Evolutionary conservation across 176 grass and related monocot species (phyloP).

Genomic region (Hyparrhenia diplandra): DNA sequence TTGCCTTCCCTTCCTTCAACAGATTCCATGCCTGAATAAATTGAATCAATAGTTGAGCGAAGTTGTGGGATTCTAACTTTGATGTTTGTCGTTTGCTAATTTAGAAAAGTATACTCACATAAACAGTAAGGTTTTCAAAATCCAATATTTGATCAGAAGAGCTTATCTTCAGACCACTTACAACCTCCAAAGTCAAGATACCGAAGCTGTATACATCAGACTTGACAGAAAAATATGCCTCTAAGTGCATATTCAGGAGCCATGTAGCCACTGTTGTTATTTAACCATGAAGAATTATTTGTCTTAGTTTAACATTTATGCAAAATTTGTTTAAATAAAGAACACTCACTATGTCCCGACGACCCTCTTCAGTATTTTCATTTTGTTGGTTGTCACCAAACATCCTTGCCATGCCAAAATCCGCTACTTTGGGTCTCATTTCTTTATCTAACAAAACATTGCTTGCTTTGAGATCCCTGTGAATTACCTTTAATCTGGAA

Average conservation of each 20-base stretch:
- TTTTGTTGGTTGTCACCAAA: too few species aligned
- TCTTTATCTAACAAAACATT: too few species aligned
- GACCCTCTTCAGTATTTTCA: too few species aligned
- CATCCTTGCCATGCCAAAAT: too few species aligned
- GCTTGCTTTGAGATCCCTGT: too few species aligned
- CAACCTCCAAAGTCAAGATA: conserved; percentile 36
- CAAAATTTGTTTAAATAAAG: background rate
- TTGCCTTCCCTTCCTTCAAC: background rate
- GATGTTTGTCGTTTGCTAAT: background rate
- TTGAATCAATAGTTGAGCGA: background rate
- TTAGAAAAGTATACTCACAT: conserved; percentile 20
- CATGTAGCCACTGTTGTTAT: background rate
- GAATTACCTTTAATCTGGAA: too few species aligned
- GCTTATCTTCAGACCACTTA: conserved; percentile 35
- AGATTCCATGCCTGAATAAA: conserved; percentile 28
- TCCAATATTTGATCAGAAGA: background rate
- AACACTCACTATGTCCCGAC: conserved; percentile 20
- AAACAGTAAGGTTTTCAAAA: conserved; percentile 21
- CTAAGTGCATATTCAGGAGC: conserved; percentile 38
- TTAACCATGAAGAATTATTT: background rate
- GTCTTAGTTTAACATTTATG: background rate
- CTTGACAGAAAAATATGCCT: conserved; percentile 41
- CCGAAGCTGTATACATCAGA: conserved; percentile 43
- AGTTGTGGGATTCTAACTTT: background rate
- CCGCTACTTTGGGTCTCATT: too few species aligned